These are phyloP conservation scores for Linnemannia elongata DNA, from an alignment of 192 early-diverging fungal genomes.

Conservation along the genomic window DNA sequence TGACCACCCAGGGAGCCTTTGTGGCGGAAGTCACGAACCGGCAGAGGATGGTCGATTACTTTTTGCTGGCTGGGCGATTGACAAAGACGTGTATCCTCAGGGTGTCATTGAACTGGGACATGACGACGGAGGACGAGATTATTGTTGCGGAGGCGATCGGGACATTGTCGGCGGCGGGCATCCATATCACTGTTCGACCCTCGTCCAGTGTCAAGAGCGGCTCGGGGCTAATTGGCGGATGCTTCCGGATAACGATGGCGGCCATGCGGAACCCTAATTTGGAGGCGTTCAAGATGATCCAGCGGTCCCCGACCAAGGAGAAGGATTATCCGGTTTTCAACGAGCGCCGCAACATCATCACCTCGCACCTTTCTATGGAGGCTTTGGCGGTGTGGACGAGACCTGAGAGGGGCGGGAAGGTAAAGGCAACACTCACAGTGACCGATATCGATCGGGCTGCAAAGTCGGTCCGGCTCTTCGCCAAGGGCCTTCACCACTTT, in stretches of 20 bases:
- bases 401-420: neutral
- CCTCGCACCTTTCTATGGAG: slow-evolving; percentile 3
- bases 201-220: neutral
- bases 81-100: slow-evolving; percentile 8
- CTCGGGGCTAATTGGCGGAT: neutral
- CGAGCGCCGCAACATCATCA: neutral
- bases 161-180: slow-evolving; percentile 10
- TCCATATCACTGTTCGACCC: slow-evolving; percentile 10
- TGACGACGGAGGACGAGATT: slow-evolving; percentile 28
- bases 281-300: neutral
- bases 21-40: slow-evolving; percentile 15
- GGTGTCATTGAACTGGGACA: slow-evolving; percentile 35
- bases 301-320: neutral
- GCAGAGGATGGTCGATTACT: slow-evolving; percentile 13
- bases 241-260: neutral
- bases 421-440: neutral
- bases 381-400: neutral
- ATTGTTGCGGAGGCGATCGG: slow-evolving; percentile 20
- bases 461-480: neutral
- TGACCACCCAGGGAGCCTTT: slow-evolving; percentile 21
- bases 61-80: slow-evolving; percentile 19
- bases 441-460: slow-evolving; percentile 19
- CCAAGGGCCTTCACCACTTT: slow-evolving; percentile 31
- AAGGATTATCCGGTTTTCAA: neutral
- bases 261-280: neutral